Evolutionary conservation across 441 rosid species (phyloP).

Genomic region (Populus hybrid): DNA sequence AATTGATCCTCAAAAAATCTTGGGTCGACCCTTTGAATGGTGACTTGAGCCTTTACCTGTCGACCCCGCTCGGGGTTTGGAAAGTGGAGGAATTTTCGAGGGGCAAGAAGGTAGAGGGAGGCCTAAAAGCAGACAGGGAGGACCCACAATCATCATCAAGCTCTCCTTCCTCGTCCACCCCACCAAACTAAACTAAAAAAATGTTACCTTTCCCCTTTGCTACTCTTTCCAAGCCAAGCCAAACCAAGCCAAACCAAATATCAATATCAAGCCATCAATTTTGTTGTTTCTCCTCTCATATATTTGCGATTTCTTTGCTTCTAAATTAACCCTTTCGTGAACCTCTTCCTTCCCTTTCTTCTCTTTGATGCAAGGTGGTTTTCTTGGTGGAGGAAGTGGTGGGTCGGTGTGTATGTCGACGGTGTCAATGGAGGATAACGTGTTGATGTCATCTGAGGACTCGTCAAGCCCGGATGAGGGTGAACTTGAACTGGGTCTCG

Average conservation of each 20-base stretch:
- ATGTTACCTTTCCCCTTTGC: slow-evolving; percentile 8
- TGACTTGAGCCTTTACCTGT: too few species aligned
- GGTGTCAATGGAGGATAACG: slow-evolving; percentile 55
- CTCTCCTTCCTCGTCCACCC: slow-evolving; percentile 8
- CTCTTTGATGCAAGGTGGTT: slow-evolving; percentile 17
- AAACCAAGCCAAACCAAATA: neutral
- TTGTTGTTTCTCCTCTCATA: neutral
- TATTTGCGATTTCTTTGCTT: neutral
- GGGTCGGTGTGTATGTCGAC: slow-evolving; percentile 49
- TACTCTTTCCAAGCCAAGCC: neutral
- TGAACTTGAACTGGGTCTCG: slow-evolving; percentile 64
- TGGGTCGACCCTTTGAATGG: too few species aligned
- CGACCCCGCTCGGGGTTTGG: too few species aligned
- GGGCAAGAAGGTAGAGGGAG: slow-evolving; percentile 6
- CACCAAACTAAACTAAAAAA: slow-evolving; percentile 17
- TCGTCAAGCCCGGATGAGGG: slow-evolving; percentile 62
- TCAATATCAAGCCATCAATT: neutral
- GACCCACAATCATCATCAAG: slow-evolving; percentile 15
- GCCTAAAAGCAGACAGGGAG: slow-evolving; percentile 39
- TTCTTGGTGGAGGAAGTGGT: slow-evolving; percentile 16
- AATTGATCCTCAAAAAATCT: neutral
- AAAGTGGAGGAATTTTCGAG: too few species aligned
- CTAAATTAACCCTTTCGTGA: neutral
- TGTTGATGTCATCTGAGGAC: slow-evolving; percentile 67
- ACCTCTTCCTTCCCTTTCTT: neutral